Percentiles rank a stretch among this genome's conserved stretches.
Evolutionary conservation across 257 asterid genomes (phyloP).

Genomic region (Thymus mandschuricus): DNA sequence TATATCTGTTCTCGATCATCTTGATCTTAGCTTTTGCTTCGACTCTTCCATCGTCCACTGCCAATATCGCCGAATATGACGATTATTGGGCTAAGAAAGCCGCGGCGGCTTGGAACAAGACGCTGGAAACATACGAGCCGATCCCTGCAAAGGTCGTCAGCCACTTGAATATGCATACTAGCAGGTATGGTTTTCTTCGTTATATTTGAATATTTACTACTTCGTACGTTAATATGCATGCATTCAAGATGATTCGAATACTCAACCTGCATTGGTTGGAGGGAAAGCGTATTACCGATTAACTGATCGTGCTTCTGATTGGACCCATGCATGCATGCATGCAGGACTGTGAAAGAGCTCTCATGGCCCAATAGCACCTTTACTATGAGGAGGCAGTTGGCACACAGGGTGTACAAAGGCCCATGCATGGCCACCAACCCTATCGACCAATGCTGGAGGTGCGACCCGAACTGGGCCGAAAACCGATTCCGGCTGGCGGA

Average conservation of each 20-base stretch:
- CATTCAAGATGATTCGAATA: too few relatives aligned
- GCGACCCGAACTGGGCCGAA: conserved; percentile 56
- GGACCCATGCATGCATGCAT: not conserved
- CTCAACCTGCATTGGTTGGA: too few relatives aligned
- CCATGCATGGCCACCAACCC: conserved; percentile 67
- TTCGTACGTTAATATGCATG: too few relatives aligned
- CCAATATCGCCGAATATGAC: conserved; percentile 40
- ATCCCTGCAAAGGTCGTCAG: conserved; percentile 48
- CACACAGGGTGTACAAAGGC: not conserved
- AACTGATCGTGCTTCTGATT: too few relatives aligned
- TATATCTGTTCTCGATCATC: conserved; percentile 26
- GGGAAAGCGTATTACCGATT: not conserved
- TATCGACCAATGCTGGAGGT: conserved; percentile 75
- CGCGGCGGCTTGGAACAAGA: conserved; percentile 55
- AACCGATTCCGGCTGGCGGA: conserved; percentile 60
- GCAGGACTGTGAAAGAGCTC: conserved; percentile 43
- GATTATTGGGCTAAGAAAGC: conserved; percentile 51
- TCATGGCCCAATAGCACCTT: conserved; percentile 33
- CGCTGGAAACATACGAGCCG: conserved; percentile 51
- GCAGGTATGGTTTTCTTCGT: conserved; percentile 25
- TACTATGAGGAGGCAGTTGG: conserved; percentile 42
- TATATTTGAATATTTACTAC: too few relatives aligned
- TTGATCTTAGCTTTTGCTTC: conserved; percentile 42
- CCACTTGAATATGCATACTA: conserved; percentile 45
- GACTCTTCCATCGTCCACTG: conserved; percentile 35